These are phyloP conservation scores for Dactylellina drechsleri DNA, from an alignment of 2,329 filamentous ascomycete genomes.

Conservation along the genomic window DNA sequence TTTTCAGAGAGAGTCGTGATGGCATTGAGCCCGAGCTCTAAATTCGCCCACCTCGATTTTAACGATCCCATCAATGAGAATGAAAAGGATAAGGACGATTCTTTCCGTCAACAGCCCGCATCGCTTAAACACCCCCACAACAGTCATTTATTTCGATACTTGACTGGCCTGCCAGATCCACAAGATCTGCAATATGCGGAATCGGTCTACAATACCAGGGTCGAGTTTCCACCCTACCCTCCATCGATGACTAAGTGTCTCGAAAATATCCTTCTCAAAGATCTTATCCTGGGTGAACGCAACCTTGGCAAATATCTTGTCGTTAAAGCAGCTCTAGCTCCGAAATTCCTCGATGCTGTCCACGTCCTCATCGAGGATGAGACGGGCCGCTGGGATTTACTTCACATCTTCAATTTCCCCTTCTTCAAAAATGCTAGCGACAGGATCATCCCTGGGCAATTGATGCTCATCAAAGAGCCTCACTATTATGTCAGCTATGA, in stretches of 20 bases:
- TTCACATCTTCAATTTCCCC: conserved; percentile 42
- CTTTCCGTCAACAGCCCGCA: neutral
- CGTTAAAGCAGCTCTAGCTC: conserved; percentile 30
- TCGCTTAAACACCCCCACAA: conserved; percentile 22
- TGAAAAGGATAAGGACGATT: neutral
- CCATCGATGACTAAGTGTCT: conserved; percentile 19
- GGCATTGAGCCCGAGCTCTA: conserved; percentile 14
- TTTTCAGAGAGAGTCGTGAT: conserved; percentile 21
- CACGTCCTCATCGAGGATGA: conserved; percentile 47
- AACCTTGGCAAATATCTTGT: conserved; percentile 17
- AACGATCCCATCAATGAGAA: neutral
- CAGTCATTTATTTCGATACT: conserved; percentile 30
- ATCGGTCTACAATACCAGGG: conserved; percentile 25
- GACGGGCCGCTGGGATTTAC: conserved; percentile 24
- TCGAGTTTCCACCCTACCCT: conserved; percentile 20
- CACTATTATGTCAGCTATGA: conserved; percentile 32
- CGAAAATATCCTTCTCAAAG: neutral
- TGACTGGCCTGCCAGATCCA: conserved; percentile 5
- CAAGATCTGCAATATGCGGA: conserved; percentile 6
- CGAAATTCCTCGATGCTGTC: conserved; percentile 36
- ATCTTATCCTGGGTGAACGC: conserved; percentile 13
- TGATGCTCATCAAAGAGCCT: conserved; percentile 49
- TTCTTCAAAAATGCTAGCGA: conserved; percentile 32
- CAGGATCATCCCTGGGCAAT: conserved; percentile 26
- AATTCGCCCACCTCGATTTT: conserved; percentile 25